These are phyloP conservation scores for Plasmodium gonderi DNA, from an alignment of 169 alveolate species.

Conservation along the genomic window DNA sequence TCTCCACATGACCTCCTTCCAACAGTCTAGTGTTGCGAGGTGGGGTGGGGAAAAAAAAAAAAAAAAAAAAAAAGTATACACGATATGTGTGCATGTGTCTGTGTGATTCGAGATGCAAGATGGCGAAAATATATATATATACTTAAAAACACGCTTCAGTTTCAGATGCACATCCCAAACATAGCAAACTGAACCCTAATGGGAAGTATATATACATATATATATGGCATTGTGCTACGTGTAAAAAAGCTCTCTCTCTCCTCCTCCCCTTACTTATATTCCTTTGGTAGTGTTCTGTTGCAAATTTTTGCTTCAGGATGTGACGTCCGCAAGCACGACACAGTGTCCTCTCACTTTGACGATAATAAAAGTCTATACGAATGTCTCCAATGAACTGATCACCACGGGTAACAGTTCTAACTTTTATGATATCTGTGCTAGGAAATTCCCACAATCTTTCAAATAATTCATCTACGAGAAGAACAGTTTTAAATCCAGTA, in stretches of 20 bases:
- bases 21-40: conserved; percentile 18
- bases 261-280: conserved; percentile 18
- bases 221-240: neutral
- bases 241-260: too few species aligned
- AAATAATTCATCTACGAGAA: conserved; percentile 80
- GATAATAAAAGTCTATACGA: conserved; percentile 78
- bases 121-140: too few species aligned
- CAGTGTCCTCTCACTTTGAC: conserved; percentile 80
- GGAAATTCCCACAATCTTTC: conserved; percentile 84
- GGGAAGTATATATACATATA: neutral
- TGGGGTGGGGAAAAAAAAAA: too few species aligned
- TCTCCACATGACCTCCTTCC: conserved; percentile 76
- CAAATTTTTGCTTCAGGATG: conserved; percentile 80
- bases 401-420: conserved; percentile 81
- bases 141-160: neutral
- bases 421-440: conserved; percentile 77
- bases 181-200: neutral
- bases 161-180: neutral
- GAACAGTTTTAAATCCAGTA: conserved; percentile 77
- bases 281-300: conserved; percentile 82
- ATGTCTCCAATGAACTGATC: conserved; percentile 82
- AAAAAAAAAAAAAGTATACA: neutral
- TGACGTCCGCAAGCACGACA: conserved; percentile 82
- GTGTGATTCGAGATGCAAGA: too few species aligned
- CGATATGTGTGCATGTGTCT: too few species aligned